Base-by-base conservation (phyloP, 140 eudicot species). In the Stevia rebaudiana region DNA sequence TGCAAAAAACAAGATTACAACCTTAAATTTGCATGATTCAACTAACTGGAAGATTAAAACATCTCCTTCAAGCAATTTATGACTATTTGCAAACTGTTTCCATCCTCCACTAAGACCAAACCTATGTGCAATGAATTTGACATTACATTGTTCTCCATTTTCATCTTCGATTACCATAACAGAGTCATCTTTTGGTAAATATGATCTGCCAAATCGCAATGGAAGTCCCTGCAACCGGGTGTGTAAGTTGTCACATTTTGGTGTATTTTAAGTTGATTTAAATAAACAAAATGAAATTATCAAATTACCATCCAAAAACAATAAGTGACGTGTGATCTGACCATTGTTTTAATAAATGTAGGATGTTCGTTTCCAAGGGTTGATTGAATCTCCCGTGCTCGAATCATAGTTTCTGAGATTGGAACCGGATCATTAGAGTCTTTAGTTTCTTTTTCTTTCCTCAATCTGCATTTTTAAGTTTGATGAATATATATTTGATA, bases 51-150 rank as follows among this genome's bases (percentile, higher is more conserved):
- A 89, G 75, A 89, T 71, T 74, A 83, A 76, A 70, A 79, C 89
- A 77, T 89, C 95, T 73, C 95, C 95, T 62, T 80, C 95, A 36
- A 48, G 75, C 85, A 89, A 75, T 25, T 83, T 77, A 80, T 83
- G 86, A 16, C 37, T 72, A 54, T 78, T 63, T 50, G 89, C 89
- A 80, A 83, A 89, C 53, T 52, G 68, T 58, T 79, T 84, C 97
- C 97, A 89, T 8, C 97, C 97, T 37, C 74, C 95, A 70, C 97
- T 89, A 28, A 89, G 79, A 61, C 88, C 95, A 28, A 75, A 68
- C 82, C 61, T 80, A 15, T 79, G 51, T 21, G 85, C 77, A 44
- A 86, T 55, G 72, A 76, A 89, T 67, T 86, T 86, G 10, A 84
- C 21, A 50, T 69, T 68, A 67, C 23, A 79, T 55, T 75, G 67